Evolutionary conservation across 2,329 filamentous ascomycete genomes (phyloP).

Genomic region (Madurella mycetomatis): DNA sequence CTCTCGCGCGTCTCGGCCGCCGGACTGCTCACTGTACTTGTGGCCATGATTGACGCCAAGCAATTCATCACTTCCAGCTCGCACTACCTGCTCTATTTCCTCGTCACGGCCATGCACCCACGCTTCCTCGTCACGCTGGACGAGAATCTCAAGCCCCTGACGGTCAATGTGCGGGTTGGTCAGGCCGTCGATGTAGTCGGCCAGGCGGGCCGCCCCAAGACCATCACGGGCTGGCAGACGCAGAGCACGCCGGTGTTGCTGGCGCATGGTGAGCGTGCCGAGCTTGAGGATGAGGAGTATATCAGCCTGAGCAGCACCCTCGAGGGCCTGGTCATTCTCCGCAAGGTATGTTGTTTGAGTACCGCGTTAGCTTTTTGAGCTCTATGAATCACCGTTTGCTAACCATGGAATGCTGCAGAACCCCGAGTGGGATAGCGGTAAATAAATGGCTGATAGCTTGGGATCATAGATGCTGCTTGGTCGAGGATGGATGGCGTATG

Average conservation of each 20-base stretch:
- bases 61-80: conserved; percentile 63
- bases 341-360: conserved; percentile 65
- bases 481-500: conserved; percentile 2
- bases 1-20: conserved; percentile 87
- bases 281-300: conserved; percentile 97
- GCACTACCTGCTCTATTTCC: conserved; percentile 96
- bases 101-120: conserved; percentile 94
- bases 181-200: conserved; percentile 98
- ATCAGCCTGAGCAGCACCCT: conserved; percentile 85
- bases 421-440: conserved; percentile 51
- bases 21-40: conserved; percentile 81
- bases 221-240: conserved; percentile 98
- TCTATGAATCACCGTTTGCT: neutral
- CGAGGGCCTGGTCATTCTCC: conserved; percentile 91
- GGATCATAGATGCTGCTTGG: neutral
- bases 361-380: conserved; percentile 5
- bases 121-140: conserved; percentile 95
- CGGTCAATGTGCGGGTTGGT: conserved; percentile 93
- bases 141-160: conserved; percentile 87
- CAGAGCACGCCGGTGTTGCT: conserved; percentile 97
- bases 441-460: conserved; percentile 30
- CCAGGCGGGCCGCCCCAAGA: conserved; percentile 95
- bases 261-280: conserved; percentile 90
- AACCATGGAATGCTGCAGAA: conserved; percentile 37
- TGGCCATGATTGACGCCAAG: conserved; percentile 94